Evolutionary conservation across 768 basidiomycete species (phyloP).

Genomic region (Naganishia friedmannii): DNA sequence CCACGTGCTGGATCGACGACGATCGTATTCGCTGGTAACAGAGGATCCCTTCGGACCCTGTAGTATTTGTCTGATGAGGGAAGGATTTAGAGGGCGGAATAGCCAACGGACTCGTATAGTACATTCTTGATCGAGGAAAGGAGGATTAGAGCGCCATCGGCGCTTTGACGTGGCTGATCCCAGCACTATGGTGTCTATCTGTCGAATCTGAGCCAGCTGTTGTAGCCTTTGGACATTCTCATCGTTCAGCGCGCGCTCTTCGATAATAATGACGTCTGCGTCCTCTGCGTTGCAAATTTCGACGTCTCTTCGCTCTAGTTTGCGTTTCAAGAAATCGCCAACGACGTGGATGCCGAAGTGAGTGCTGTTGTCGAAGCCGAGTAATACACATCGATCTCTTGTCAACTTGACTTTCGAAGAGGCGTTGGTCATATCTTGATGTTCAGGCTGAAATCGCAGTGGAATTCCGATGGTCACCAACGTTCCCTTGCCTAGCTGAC

Average conservation of each 20-base stretch:
- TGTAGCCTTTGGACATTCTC: background rate
- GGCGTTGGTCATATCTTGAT: background rate
- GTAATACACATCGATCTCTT: background rate
- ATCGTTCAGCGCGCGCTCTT: conserved; percentile 9
- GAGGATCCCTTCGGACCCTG: background rate
- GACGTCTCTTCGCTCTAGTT: background rate
- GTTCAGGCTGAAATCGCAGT: conserved; percentile 29
- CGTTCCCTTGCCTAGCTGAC: conserved; percentile 41
- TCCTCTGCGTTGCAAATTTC: background rate
- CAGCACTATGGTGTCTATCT: conserved; percentile 5
- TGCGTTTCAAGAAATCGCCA: conserved; percentile 20
- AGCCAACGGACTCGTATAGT: conserved; percentile 23
- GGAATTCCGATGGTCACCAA: conserved; percentile 45
- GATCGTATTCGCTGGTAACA: conserved; percentile 1
- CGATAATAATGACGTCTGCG: conserved; percentile 12
- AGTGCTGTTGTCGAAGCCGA: conserved; percentile 13
- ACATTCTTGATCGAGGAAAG: background rate
- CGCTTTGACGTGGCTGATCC: conserved; percentile 11
- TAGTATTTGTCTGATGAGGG: conserved; percentile 4
- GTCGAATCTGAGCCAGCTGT: background rate
- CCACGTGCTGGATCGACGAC: conserved; percentile 14
- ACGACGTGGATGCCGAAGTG: conserved; percentile 9
- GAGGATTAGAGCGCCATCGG: conserved; percentile 10
- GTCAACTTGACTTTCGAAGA: too few species aligned
- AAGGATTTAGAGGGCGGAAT: conserved; percentile 22